These are phyloP conservation scores for Podaxis sp. DNA, from an alignment of 768 basidiomycete genomes.

Conservation along the genomic window DNA sequence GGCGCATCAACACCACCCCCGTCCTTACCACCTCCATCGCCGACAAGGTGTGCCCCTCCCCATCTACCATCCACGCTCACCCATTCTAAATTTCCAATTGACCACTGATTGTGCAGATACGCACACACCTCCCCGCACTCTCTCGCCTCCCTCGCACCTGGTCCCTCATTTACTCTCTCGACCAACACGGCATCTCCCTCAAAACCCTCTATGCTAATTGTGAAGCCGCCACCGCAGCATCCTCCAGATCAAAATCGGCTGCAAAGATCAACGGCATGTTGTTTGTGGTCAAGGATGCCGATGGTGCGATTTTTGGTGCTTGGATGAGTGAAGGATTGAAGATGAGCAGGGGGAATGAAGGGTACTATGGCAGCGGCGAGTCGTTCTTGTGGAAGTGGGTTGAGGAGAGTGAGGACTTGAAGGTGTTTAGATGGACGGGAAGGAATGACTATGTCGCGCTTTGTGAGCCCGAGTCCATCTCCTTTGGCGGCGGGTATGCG, in stretches of 20 bases:
- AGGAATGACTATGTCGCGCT: constrained; percentile 87
- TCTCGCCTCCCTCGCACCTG: constrained; percentile 66
- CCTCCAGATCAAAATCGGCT: constrained; percentile 10
- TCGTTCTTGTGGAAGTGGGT: constrained; percentile 82
- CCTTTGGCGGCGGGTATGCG: constrained; percentile 89
- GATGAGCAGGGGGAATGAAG: constrained; percentile 52
- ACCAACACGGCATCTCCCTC: constrained; percentile 92
- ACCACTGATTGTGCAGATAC: constrained; percentile 44
- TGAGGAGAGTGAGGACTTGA: constrained; percentile 34
- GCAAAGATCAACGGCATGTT: constrained; percentile 35
- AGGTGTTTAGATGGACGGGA: constrained; percentile 81
- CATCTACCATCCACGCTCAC: constrained; percentile 16
- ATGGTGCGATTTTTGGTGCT: constrained; percentile 70
- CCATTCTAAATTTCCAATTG: neutral
- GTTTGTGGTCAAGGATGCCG: constrained; percentile 57
- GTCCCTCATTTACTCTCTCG: constrained; percentile 84
- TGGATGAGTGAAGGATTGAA: constrained; percentile 76
- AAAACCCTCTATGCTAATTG: constrained; percentile 79
- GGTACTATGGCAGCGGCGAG: constrained; percentile 87
- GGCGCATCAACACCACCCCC: constrained; percentile 47
- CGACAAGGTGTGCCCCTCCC: constrained; percentile 39
- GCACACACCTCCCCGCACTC: constrained; percentile 68
- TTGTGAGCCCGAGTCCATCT: constrained; percentile 75
- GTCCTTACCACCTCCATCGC: constrained; percentile 55
- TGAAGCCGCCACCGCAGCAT: constrained; percentile 34